A percentile compares a stretch with the other conserved stretches of the same genome.
Conservation (phyloP, 2,329 filamentous ascomycete species). For the Madurella fahalii region DNA sequence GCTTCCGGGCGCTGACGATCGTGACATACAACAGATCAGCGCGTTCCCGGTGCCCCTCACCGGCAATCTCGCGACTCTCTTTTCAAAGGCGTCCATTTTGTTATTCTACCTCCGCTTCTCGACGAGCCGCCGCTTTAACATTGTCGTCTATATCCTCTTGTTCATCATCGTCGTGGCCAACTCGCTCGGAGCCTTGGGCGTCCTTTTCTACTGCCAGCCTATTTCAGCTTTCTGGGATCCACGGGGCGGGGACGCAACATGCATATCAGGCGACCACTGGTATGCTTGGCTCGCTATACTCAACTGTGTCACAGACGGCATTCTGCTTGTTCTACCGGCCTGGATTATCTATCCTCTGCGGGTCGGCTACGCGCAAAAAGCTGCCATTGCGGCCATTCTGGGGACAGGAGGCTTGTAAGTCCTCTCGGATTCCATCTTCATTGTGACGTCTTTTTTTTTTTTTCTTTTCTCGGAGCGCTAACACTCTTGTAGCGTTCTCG, state of each 20-base stretch:
- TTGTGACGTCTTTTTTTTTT: too few relatives aligned
- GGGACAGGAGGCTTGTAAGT: constrained; percentile 22
- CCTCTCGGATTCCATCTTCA: neutral
- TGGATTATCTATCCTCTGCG: constrained; percentile 18
- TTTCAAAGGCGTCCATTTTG: constrained; percentile 19
- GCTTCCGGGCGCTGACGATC: too few relatives aligned
- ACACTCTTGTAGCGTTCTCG: constrained; percentile 13
- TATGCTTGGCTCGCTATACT: constrained; percentile 10
- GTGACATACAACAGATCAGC: constrained; percentile 2
- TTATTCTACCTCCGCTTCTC: constrained; percentile 22
- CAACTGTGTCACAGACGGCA: constrained; percentile 15
- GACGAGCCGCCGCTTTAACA: constrained; percentile 12
- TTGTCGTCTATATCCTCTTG: constrained; percentile 11
- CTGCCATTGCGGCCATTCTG: constrained; percentile 14
- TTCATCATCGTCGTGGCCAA: constrained; percentile 11
- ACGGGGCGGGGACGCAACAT: neutral
- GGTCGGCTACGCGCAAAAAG: constrained; percentile 10
- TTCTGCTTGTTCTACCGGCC: constrained; percentile 16
- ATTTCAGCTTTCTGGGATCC: constrained; percentile 13
- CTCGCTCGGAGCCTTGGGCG: constrained; percentile 8
- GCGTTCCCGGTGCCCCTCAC: constrained; percentile 11
- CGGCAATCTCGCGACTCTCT: constrained; percentile 13
- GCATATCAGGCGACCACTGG: constrained; percentile 11
- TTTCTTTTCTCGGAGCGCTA: neutral
- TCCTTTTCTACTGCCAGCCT: constrained; percentile 16